These are phyloP conservation scores for Aspergillus pseudoterreus DNA, from an alignment of 2,329 filamentous ascomycete species.

Conservation along the genomic window DNA sequence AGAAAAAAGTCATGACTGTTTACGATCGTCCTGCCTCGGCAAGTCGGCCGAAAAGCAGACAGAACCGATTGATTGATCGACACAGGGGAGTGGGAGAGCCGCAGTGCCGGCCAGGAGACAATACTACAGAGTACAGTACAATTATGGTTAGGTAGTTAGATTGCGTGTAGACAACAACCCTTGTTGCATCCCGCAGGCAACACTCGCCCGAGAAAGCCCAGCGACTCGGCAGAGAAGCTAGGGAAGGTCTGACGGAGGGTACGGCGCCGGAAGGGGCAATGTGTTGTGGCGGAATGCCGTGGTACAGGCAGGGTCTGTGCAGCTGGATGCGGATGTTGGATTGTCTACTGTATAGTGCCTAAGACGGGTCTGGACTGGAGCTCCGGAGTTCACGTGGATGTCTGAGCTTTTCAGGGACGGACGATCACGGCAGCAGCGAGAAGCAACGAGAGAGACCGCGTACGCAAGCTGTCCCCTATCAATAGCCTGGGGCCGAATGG, in stretches of 20 bases:
- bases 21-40: no score
- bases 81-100: no score
- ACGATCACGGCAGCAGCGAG: neutral
- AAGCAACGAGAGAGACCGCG: neutral
- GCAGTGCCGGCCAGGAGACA: no score
- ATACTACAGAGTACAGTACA: no score
- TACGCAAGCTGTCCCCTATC: conserved; percentile 1
- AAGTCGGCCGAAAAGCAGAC: no score
- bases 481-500: neutral
- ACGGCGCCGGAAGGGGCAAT: conserved; percentile 3
- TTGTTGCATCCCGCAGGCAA: neutral
- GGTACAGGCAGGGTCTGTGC: neutral
- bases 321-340: neutral
- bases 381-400: conserved; percentile 3
- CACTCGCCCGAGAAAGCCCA: conserved; percentile 12
- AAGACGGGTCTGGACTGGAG: conserved; percentile 2
- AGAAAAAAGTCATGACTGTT: no score
- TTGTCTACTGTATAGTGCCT: neutral
- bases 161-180: neutral
- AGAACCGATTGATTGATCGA: no score
- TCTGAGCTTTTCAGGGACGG: conserved; percentile 3
- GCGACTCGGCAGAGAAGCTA: conserved; percentile 7
- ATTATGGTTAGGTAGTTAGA: no score
- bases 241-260: no score
- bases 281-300: neutral